These are phyloP conservation scores for Lactarius evosmus DNA, from an alignment of 768 basidiomycete species.

Conservation along the genomic window DNA sequence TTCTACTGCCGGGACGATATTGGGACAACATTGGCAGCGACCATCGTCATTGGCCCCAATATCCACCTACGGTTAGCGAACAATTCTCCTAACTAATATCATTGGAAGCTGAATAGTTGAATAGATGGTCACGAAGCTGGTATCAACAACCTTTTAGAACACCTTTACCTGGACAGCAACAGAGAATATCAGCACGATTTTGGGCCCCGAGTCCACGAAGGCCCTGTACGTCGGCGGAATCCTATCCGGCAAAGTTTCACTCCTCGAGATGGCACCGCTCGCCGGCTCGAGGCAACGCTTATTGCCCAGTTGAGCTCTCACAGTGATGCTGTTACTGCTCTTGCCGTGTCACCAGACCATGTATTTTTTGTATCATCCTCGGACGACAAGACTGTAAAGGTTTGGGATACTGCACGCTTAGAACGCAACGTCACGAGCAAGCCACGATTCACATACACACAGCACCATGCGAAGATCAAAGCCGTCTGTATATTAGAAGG, in stretches of 20 bases:
- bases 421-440: conserved; percentile 93
- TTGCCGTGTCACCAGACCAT: conserved; percentile 91
- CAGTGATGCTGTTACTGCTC: conserved; percentile 68
- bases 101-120: conserved; percentile 3
- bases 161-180: conserved; percentile 82
- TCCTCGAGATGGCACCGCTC: conserved; percentile 56
- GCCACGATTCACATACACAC: conserved; percentile 46
- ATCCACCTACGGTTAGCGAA: conserved; percentile 63
- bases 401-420: conserved; percentile 90
- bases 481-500: conserved; percentile 80
- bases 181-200: conserved; percentile 88
- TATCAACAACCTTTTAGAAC: conserved; percentile 85
- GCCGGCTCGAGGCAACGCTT: conserved; percentile 72
- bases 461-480: conserved; percentile 66
- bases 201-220: conserved; percentile 82
- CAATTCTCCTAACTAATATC: no score
- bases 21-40: conserved; percentile 47
- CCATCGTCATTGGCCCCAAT: conserved; percentile 56
- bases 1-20: conserved; percentile 55
- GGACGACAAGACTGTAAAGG: conserved; percentile 89
- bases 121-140: conserved; percentile 88
- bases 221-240: conserved; percentile 74
- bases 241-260: conserved; percentile 65
- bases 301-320: conserved; percentile 86
- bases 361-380: conserved; percentile 92